These are phyloP conservation scores for Omphalotus guepiniiformis DNA, from an alignment of 768 basidiomycete species.

Conservation along the genomic window DNA sequence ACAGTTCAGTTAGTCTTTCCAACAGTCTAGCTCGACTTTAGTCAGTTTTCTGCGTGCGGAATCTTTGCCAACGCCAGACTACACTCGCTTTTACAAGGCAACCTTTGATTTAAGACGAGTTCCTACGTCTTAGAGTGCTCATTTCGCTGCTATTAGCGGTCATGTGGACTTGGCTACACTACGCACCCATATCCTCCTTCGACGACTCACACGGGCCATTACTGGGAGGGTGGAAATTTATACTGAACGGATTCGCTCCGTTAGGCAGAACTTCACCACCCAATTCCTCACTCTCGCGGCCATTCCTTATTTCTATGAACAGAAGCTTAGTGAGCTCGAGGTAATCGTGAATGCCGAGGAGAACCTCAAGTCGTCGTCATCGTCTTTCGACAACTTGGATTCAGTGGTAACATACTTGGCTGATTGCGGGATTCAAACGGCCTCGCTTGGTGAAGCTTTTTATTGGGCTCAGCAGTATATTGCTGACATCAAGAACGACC, in stretches of 20 bases:
- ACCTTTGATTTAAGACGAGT: no score
- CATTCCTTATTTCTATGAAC: background rate
- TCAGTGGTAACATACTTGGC: background rate
- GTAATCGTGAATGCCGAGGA: background rate
- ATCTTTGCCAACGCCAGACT: no score
- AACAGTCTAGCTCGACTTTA: no score
- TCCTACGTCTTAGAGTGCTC: no score
- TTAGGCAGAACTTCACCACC: background rate
- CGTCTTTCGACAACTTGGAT: background rate
- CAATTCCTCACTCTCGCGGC: background rate
- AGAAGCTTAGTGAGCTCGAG: background rate
- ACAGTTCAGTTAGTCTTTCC: no score
- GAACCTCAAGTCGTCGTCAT: background rate
- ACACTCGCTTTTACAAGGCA: no score
- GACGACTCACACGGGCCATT: background rate
- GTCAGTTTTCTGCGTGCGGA: no score
- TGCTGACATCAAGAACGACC: background rate
- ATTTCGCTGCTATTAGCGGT: no score
- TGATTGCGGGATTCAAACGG: background rate
- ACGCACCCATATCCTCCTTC: background rate
- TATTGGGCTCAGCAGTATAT: background rate
- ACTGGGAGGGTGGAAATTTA: no score
- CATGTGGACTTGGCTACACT: background rate
- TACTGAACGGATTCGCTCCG: background rate
- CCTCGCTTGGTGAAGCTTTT: background rate